Evolutionary conservation across 2,329 filamentous ascomycete species (phyloP).

Genomic region (Penicillium freii): DNA sequence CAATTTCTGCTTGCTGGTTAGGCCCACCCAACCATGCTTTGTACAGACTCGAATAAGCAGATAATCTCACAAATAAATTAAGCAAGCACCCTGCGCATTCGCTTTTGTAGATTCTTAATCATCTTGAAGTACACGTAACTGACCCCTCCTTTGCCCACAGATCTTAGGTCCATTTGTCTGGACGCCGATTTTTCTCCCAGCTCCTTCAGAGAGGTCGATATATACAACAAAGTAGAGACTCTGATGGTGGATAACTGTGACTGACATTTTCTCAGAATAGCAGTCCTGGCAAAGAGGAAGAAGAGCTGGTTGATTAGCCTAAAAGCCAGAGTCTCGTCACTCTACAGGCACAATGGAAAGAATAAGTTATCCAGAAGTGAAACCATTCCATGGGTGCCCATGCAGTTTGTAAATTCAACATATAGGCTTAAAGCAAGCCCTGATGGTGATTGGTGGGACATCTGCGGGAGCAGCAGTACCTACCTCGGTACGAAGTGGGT

Average conservation of each 20-base stretch:
- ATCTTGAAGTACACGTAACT: too few relatives aligned
- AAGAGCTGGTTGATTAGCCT: neutral
- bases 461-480: neutral
- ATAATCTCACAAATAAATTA: conserved; percentile 1
- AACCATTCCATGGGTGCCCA: neutral
- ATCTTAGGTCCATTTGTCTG: neutral
- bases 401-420: neutral
- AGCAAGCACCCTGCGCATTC: neutral
- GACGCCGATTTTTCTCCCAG: neutral
- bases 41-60: conserved; percentile 7
- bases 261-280: neutral
- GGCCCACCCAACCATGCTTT: neutral
- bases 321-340: neutral
- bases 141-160: neutral
- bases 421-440: neutral
- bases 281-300: neutral
- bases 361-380: neutral
- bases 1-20: conserved; percentile 5
- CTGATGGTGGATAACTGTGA: neutral
- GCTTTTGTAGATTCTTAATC: neutral
- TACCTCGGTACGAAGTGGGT: neutral
- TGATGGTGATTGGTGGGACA: neutral
- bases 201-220: too few relatives aligned
- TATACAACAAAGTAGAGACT: neutral
- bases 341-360: neutral